These are phyloP conservation scores for Hygrocybe punicea DNA, from an alignment of 768 basidiomycete genomes.

Conservation along the genomic window DNA sequence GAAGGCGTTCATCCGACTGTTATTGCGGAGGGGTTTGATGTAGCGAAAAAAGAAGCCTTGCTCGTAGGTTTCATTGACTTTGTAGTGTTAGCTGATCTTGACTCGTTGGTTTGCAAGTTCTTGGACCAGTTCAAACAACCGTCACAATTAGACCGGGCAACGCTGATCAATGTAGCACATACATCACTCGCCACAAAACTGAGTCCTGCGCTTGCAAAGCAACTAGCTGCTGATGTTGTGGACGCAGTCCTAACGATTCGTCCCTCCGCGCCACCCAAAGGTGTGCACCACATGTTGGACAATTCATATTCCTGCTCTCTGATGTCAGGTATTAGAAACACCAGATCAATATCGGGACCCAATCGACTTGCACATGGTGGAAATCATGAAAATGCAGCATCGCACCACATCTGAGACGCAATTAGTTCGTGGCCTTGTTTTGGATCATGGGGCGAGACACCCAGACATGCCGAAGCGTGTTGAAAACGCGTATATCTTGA, in stretches of 20 bases:
- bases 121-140: conserved; percentile 85
- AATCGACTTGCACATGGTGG: conserved; percentile 98
- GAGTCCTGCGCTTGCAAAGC: conserved; percentile 72
- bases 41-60: conserved; percentile 95
- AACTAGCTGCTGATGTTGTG: conserved; percentile 88
- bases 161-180: conserved; percentile 87
- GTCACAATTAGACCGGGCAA: conserved; percentile 78
- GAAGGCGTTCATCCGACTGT: conserved; percentile 99
- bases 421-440: conserved; percentile 88
- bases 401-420: conserved; percentile 96
- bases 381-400: conserved; percentile 99
- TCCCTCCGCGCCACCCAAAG: conserved; percentile 59
- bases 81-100: conserved; percentile 5
- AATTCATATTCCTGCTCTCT: not conserved
- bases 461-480: conserved; percentile 99
- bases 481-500: conserved; percentile 93
- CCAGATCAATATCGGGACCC: conserved; percentile 76
- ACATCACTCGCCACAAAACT: conserved; percentile 97
- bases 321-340: conserved; percentile 39
- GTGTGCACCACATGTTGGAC: conserved; percentile 38
- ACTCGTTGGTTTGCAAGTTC: conserved; percentile 53
- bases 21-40: conserved; percentile 91
- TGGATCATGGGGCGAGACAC: conserved; percentile 96
- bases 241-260: conserved; percentile 92
- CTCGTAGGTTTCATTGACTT: conserved; percentile 46